These are phyloP conservation scores for Candida ipomoeae DNA, from an alignment of 805 yeast species.

Conservation along the genomic window DNA sequence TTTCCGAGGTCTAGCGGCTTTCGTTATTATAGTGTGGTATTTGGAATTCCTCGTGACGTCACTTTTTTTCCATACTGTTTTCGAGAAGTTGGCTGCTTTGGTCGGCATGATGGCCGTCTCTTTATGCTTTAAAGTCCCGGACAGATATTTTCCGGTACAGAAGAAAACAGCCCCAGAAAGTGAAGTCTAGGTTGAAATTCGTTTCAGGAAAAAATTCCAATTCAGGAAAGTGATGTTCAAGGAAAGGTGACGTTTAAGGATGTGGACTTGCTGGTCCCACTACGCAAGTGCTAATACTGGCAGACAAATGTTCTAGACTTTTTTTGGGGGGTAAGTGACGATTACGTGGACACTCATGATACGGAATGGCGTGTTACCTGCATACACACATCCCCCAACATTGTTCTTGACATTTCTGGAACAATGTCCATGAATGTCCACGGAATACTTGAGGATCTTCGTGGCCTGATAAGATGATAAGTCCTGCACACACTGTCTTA, in stretches of 20 bases:
- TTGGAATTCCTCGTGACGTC: slow-evolving; percentile 14
- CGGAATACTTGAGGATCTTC: too few relatives aligned
- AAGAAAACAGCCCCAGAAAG: neutral
- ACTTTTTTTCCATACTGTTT: slow-evolving; percentile 14
- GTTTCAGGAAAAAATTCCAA: too few relatives aligned
- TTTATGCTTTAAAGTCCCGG: neutral
- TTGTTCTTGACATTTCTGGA: too few relatives aligned
- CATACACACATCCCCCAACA: too few relatives aligned
- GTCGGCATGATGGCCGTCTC: slow-evolving; percentile 3
- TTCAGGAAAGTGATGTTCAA: too few relatives aligned
- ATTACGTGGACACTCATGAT: too few relatives aligned
- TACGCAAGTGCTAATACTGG: too few relatives aligned
- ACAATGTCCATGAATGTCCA: too few relatives aligned
- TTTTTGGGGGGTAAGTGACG: too few relatives aligned
- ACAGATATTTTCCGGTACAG: neutral
- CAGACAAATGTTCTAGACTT: too few relatives aligned
- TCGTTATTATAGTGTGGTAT: slow-evolving; percentile 9
- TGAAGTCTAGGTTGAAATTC: too few relatives aligned
- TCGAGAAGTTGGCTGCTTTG: slow-evolving; percentile 13
- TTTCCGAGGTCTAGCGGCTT: neutral
- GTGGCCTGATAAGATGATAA: neutral
- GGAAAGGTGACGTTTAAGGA: neutral
- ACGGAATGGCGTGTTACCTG: too few relatives aligned
- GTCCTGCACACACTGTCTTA: neutral
- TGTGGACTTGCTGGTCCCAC: neutral